phyloP scores from a whole-genome alignment of 495 filamentous ascomycete species.

The Xylaria bambusicola region DNA sequence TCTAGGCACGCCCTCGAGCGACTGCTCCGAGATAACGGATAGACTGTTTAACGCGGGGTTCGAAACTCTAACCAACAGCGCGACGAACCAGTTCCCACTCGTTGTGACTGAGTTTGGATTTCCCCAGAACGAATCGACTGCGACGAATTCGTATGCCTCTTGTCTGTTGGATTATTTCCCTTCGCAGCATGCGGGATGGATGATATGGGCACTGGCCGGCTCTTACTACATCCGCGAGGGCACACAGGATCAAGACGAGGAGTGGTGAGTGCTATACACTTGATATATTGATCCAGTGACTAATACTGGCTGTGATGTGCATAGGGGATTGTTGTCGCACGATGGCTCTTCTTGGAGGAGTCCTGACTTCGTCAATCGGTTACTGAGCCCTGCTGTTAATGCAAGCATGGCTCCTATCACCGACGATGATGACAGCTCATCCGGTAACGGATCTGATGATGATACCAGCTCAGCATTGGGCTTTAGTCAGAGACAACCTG shows the following conservation, averaged over 20 bases:
- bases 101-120: conserved; percentile 56
- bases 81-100: conserved; percentile 47
- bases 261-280: conserved; percentile 35
- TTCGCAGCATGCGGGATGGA: conserved; percentile 53
- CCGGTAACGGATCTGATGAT: conserved; percentile 12
- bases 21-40: conserved; percentile 44
- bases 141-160: conserved; percentile 45
- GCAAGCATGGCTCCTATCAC: conserved; percentile 21
- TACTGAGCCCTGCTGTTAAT: conserved; percentile 38
- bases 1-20: conserved; percentile 40
- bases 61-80: conserved; percentile 51
- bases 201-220: conserved; percentile 57
- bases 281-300: neutral
- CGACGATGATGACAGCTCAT: conserved; percentile 14
- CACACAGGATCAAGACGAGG: conserved; percentile 52
- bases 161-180: conserved; percentile 52
- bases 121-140: conserved; percentile 37
- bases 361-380: conserved; percentile 32
- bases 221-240: conserved; percentile 57
- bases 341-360: conserved; percentile 47
- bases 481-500: neutral
- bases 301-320: neutral
- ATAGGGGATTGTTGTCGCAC: conserved; percentile 41
- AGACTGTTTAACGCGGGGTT: conserved; percentile 57
- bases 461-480: conserved; percentile 11